phyloP scores from a whole-genome alignment of 2,329 filamentous ascomycete species.

The Fusarium cyanostomum region DNA sequence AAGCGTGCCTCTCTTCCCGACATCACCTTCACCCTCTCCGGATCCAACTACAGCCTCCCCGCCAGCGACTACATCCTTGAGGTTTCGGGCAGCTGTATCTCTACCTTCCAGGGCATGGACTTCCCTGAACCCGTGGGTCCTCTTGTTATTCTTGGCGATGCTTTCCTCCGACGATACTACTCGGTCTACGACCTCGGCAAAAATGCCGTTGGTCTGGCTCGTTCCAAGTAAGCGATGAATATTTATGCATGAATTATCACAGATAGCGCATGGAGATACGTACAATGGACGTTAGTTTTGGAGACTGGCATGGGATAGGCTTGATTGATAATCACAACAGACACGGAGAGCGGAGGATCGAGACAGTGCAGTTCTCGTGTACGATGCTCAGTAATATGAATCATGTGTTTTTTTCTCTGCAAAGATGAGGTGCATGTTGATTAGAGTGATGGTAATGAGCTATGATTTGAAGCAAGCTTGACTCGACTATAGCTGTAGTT shows the following conservation, averaged over 20 bases:
- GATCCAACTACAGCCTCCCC: constrained; percentile 91
- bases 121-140: constrained; percentile 88
- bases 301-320: constrained; percentile 30
- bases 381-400: constrained; percentile 40
- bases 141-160: constrained; percentile 93
- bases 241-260: constrained; percentile 29
- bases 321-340: constrained; percentile 25
- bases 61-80: constrained; percentile 96
- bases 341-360: constrained; percentile 5
- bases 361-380: constrained; percentile 23
- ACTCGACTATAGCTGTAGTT: neutral
- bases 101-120: constrained; percentile 97
- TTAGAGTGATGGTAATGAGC: constrained; percentile 4
- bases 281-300: constrained; percentile 30
- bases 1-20: constrained; percentile 87
- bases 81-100: constrained; percentile 94
- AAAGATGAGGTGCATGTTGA: neutral
- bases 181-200: constrained; percentile 96
- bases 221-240: constrained; percentile 68
- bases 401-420: constrained; percentile 15
- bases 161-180: constrained; percentile 87
- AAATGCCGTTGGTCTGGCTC: constrained; percentile 87
- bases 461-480: neutral
- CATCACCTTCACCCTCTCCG: constrained; percentile 87
- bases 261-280: constrained; percentile 31